phyloP scores from a whole-genome alignment of 805 yeast species.

The Ogataea ramenticola region DNA sequence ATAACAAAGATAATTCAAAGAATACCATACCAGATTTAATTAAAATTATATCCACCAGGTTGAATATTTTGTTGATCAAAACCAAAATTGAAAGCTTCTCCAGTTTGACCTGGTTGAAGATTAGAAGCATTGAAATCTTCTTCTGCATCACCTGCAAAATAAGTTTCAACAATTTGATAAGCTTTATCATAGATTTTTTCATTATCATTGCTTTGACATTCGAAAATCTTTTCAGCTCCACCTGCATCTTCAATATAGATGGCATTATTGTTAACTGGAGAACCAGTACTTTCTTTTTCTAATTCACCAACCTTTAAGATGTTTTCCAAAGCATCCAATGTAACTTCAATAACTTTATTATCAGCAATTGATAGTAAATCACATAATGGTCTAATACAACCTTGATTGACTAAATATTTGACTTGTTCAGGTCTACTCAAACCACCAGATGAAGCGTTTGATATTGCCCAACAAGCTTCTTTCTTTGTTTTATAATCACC shows the following conservation, averaged over 20 bases:
- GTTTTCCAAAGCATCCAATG: conserved; percentile 91
- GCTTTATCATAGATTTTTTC: conserved; percentile 92
- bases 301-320: conserved; percentile 90
- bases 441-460: conserved; percentile 97
- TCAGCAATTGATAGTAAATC: conserved; percentile 86
- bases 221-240: conserved; percentile 93
- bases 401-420: conserved; percentile 86
- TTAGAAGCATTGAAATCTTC: conserved; percentile 56
- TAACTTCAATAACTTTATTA: conserved; percentile 85
- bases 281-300: conserved; percentile 72
- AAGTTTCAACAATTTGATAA: conserved; percentile 80
- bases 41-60: conserved; percentile 41
- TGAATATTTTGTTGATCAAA: conserved; percentile 50
- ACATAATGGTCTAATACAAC: conserved; percentile 95
- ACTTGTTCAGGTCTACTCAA: conserved; percentile 87
- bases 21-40: conserved; percentile 9
- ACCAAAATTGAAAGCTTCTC: conserved; percentile 86
- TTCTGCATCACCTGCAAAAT: conserved; percentile 73
- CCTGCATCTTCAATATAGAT: conserved; percentile 95
- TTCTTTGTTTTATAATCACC: conserved; percentile 95
- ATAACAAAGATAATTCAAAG: not conserved
- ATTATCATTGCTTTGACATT: conserved; percentile 86
- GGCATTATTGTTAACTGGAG: conserved; percentile 77
- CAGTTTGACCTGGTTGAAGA: conserved; percentile 68
- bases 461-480: conserved; percentile 99